phyloP scores from a whole-genome alignment of 1,139 yeast genomes.

The Geotrichum cucujoidarum region DNA sequence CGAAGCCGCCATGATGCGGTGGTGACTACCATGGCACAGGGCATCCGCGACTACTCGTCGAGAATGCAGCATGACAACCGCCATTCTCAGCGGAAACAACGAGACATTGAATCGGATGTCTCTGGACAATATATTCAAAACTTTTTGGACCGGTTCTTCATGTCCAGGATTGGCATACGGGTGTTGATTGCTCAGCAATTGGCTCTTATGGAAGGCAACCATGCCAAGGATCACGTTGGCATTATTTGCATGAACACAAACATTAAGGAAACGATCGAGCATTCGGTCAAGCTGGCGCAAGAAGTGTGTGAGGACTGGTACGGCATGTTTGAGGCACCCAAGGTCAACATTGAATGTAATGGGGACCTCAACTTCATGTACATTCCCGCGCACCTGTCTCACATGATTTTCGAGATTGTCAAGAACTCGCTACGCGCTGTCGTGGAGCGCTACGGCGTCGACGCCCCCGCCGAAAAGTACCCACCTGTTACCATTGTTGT shows the following conservation, averaged over 20 bases:
- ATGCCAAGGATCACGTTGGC: slow-evolving; percentile 63
- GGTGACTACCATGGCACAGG: slow-evolving; percentile 88
- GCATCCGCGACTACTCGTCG: slow-evolving; percentile 70
- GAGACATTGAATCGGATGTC: slow-evolving; percentile 28
- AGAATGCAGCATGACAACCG: slow-evolving; percentile 17
- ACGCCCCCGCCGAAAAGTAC: slow-evolving; percentile 42
- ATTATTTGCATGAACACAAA: slow-evolving; percentile 78
- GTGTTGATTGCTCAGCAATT: slow-evolving; percentile 87
- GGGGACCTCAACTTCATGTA: slow-evolving; percentile 69
- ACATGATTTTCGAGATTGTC: slow-evolving; percentile 80
- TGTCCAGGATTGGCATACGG: slow-evolving; percentile 81
- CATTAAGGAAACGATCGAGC: slow-evolving; percentile 71
- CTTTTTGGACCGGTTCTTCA: slow-evolving; percentile 72
- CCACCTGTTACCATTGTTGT: slow-evolving; percentile 75
- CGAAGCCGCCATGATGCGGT: slow-evolving; percentile 89
- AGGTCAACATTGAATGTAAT: slow-evolving; percentile 67
- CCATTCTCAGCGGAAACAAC: slow-evolving; percentile 19
- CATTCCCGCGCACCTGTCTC: slow-evolving; percentile 86
- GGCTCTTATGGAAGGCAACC: slow-evolving; percentile 60
- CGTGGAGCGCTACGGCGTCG: slow-evolving; percentile 59
- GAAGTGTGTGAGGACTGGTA: slow-evolving; percentile 84
- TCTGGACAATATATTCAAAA: slow-evolving; percentile 58
- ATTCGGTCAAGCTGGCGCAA: slow-evolving; percentile 79
- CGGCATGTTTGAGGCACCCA: slow-evolving; percentile 75
- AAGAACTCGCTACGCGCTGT: slow-evolving; percentile 80